phyloP scores from a whole-genome alignment of 2,329 filamentous ascomycete genomes.

The Metarhizium album region DNA sequence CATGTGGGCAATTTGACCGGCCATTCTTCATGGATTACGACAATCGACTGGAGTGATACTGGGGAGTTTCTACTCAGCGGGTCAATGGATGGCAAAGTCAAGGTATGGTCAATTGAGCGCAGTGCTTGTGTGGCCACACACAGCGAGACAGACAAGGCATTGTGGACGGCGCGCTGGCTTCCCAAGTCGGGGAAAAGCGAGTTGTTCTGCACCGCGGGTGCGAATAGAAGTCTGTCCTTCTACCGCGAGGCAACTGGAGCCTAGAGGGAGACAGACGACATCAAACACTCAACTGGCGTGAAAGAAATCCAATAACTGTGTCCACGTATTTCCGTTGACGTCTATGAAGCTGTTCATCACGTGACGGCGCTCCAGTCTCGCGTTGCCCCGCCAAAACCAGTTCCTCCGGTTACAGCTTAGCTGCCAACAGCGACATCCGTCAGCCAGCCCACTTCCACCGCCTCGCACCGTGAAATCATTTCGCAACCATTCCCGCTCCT shows the following conservation, averaged over 20 bases:
- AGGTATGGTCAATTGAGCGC: conserved; percentile 87
- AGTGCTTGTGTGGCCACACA: conserved; percentile 84
- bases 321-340: neutral
- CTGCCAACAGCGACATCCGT: conserved; percentile 2
- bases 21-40: conserved; percentile 79
- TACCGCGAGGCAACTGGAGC: conserved; percentile 74
- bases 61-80: conserved; percentile 86
- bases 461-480: neutral
- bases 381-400: conserved; percentile 43
- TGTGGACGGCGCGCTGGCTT: conserved; percentile 81
- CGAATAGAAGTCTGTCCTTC: conserved; percentile 65
- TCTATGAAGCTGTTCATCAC: conserved; percentile 23
- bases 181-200: conserved; percentile 59
- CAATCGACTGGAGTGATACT: conserved; percentile 84
- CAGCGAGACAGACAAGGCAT: conserved; percentile 72
- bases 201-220: conserved; percentile 70
- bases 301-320: neutral
- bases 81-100: conserved; percentile 85
- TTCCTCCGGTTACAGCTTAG: neutral
- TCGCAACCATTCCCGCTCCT: conserved; percentile 1
- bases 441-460: neutral
- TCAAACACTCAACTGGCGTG: neutral
- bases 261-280: conserved; percentile 19
- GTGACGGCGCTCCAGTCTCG: conserved; percentile 37
- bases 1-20: conserved; percentile 77